These are phyloP conservation scores for Gastrolobium villosum DNA, from an alignment of 306 rosid species.

Conservation along the genomic window DNA sequence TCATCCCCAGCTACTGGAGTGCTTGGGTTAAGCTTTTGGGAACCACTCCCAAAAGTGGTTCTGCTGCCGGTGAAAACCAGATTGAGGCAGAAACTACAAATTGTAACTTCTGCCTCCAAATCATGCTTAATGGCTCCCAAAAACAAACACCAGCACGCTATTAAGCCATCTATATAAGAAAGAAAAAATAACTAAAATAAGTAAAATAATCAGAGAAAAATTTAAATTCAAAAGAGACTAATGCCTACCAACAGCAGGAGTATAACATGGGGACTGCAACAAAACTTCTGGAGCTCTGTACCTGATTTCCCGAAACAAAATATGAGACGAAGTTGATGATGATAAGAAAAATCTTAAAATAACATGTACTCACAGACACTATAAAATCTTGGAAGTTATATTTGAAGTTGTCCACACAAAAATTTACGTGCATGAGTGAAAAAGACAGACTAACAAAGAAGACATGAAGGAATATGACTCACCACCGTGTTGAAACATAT, in stretches of 20 bases:
- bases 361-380: constrained; percentile 1
- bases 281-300: constrained; percentile 94
- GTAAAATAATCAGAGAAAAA: constrained; percentile 3
- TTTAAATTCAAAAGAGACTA: constrained; percentile 28
- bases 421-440: constrained; percentile 6
- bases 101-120: constrained; percentile 28
- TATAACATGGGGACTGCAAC: constrained; percentile 73
- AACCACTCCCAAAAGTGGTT: constrained; percentile 28
- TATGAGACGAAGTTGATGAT: constrained; percentile 20
- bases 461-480: constrained; percentile 53
- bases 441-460: constrained; percentile 23
- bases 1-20: neutral
- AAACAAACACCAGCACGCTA: constrained; percentile 10
- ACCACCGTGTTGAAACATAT: constrained; percentile 96
- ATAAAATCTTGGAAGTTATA: constrained; percentile 25
- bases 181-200: constrained; percentile 20
- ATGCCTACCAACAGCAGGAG: constrained; percentile 87
- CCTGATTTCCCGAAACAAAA: constrained; percentile 58
- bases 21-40: constrained; percentile 16
- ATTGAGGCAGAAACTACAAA: constrained; percentile 41
- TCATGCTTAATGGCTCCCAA: constrained; percentile 27
- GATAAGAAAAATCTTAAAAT: neutral
- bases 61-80: constrained; percentile 8
- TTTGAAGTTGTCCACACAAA: constrained; percentile 1
- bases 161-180: neutral